Conservation (phyloP, 257 asterid genomes). For the Przewalskia tangutica region DNA sequence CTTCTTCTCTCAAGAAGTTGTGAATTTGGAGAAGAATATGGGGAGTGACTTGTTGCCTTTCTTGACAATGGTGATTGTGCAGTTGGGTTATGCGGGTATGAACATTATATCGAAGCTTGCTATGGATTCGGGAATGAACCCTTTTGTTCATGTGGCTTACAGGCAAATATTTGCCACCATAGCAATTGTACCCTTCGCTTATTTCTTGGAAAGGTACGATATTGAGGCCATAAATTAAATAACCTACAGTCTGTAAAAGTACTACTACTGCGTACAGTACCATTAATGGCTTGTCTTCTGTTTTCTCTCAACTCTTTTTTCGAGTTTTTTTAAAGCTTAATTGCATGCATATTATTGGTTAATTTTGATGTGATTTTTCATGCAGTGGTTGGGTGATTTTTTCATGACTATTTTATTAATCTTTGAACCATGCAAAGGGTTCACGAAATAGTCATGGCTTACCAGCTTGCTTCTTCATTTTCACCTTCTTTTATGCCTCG, state of each 20-base stretch:
- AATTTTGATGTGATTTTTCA: not conserved
- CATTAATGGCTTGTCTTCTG: not conserved
- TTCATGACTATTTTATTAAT: not conserved
- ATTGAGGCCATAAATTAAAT: not conserved
- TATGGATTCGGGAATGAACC: slow-evolving; percentile 90
- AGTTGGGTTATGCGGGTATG: slow-evolving; percentile 79
- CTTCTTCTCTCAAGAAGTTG: slow-evolving; percentile 3
- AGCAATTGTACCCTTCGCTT: slow-evolving; percentile 59
- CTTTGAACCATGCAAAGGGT: not conserved
- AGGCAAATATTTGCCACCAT: slow-evolving; percentile 68
- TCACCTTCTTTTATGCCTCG: not conserved
- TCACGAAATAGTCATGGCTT: slow-evolving; percentile 1
- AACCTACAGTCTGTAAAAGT: not conserved
- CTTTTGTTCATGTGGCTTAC: slow-evolving; percentile 85
- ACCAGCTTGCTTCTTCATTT: not conserved
- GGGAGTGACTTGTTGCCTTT: slow-evolving; percentile 38
- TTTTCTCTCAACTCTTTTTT: not conserved
- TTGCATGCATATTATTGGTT: not conserved
- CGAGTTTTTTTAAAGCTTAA: not conserved
- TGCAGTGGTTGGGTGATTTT: not conserved
- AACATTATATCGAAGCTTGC: slow-evolving; percentile 74
- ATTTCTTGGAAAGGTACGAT: slow-evolving; percentile 63
- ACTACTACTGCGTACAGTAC: not conserved
- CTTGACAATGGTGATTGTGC: slow-evolving; percentile 63
- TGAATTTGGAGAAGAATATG: slow-evolving; percentile 15